Evolutionary conservation across 2,329 filamentous ascomycete species (phyloP).

Genomic region (Pseudogymnoascus destructans): DNA sequence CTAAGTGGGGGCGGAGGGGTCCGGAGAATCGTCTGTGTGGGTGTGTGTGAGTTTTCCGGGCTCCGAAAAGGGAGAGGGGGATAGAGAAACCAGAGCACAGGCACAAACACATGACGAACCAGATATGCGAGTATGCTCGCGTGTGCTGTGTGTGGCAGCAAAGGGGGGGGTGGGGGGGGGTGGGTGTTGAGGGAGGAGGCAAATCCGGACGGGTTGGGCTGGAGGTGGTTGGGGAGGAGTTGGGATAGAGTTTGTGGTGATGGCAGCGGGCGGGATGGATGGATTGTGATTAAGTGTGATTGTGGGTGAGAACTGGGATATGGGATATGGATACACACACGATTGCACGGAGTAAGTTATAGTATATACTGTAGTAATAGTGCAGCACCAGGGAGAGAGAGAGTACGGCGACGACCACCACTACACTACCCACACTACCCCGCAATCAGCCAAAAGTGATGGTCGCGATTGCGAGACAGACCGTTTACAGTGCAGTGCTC

Average conservation of each 20-base stretch:
- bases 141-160: neutral
- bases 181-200: neutral
- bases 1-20: neutral
- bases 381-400: neutral
- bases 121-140: neutral
- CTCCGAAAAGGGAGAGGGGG: neutral
- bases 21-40: too few species aligned
- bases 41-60: neutral
- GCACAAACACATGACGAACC: neutral
- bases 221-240: slow-evolving; percentile 40
- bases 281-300: neutral
- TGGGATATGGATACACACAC: neutral
- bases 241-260: too few species aligned
- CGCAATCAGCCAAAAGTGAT: slow-evolving; percentile 4
- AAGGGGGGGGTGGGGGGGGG: neutral
- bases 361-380: neutral
- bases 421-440: neutral
- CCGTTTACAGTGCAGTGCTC: neutral
- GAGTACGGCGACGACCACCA: neutral
- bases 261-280: slow-evolving; percentile 12
- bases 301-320: neutral
- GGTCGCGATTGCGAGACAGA: neutral
- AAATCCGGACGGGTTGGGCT: neutral
- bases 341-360: neutral
- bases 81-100: neutral